Evolutionary conservation across 306 rosid genomes (phyloP), one percentile per base, ranked within the genome.

Genomic region (Alnus rubra): DNA sequence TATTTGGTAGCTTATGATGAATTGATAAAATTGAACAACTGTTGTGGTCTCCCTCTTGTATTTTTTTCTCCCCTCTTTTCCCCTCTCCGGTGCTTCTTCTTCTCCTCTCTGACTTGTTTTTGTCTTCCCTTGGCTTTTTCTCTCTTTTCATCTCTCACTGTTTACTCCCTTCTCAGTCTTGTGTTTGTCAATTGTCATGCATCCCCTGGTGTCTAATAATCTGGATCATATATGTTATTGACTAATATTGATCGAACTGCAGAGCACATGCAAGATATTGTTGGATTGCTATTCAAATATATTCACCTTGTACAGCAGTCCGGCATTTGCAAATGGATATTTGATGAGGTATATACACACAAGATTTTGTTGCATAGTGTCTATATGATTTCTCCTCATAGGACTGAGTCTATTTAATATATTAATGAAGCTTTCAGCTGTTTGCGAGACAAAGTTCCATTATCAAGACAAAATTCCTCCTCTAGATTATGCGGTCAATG

Each of bases 391-490:
- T 33, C 78, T 48, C 47, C 28, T 78, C 30, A 58, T 16, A 45
- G 49, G 76, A 73, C 85, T 94, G 85, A 90, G 76, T 60, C 79
- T 76, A 69, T 54, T 81, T 71, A 51, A 64, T 73, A 19, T 82
- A 76, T 84, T 85, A 74, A 47, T 89, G 90, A 85, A 95, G 99
- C 93, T 93, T 84, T 87, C 96, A 75, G 97, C 99, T 69, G 82
- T 95, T 86, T 95, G 97, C 13, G 91, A 95, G 93, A 95, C 97
- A 35, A 85, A 79, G 87, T 95, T 95, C 73, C 98, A 95, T 86
- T 95, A 91, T 83, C 96, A 90, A 82, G 98, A 95, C 91, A 95
- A 95, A 89, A 82, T 45, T 77, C 96, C 74, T 75, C 98, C 98
- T 54, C 85, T 77, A 77, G 83, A 85, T 69, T 95, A 95, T 79